phyloP scores from a whole-genome alignment of 495 filamentous ascomycete species.

The Darksidea phi region DNA sequence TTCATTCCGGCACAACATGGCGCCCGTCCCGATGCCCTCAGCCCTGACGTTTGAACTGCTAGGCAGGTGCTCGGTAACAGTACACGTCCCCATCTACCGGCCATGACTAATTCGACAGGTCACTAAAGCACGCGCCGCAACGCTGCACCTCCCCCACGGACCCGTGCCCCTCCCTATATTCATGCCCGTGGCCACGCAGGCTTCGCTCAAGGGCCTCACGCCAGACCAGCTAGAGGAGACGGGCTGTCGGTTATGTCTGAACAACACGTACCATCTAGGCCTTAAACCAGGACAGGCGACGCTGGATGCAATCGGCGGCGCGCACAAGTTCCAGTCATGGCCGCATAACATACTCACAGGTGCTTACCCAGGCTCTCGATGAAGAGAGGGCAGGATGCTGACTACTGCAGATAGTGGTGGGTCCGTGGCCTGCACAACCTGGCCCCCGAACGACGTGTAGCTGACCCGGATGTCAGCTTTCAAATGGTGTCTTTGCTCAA shows the following conservation, averaged over 20 bases:
- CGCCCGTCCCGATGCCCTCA: constrained; percentile 57
- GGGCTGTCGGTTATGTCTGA: constrained; percentile 86
- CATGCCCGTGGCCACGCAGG: constrained; percentile 99
- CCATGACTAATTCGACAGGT: constrained; percentile 55
- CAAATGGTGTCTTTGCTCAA: constrained; percentile 98
- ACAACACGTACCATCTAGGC: constrained; percentile 97
- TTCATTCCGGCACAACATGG: too few species aligned
- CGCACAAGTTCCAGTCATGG: constrained; percentile 94
- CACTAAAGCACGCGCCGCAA: constrained; percentile 91
- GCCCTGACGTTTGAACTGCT: constrained; percentile 80
- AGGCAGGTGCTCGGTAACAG: constrained; percentile 77
- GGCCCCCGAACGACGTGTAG: constrained; percentile 5
- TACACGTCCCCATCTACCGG: not conserved
- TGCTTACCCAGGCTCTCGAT: constrained; percentile 17
- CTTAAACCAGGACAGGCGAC: constrained; percentile 89
- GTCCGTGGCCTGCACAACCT: constrained; percentile 54
- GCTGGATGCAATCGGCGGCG: constrained; percentile 81
- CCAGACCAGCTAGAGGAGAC: constrained; percentile 86
- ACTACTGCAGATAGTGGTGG: constrained; percentile 76
- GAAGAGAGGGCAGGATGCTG: constrained; percentile 9
- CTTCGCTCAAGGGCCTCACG: constrained; percentile 89
- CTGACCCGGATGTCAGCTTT: constrained; percentile 61
- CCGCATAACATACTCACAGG: constrained; percentile 85
- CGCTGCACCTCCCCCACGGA: constrained; percentile 87
- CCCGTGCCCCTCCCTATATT: constrained; percentile 86